Conservation (phyloP, 805 yeast genomes). For the Ogataea methylovora region DNA sequence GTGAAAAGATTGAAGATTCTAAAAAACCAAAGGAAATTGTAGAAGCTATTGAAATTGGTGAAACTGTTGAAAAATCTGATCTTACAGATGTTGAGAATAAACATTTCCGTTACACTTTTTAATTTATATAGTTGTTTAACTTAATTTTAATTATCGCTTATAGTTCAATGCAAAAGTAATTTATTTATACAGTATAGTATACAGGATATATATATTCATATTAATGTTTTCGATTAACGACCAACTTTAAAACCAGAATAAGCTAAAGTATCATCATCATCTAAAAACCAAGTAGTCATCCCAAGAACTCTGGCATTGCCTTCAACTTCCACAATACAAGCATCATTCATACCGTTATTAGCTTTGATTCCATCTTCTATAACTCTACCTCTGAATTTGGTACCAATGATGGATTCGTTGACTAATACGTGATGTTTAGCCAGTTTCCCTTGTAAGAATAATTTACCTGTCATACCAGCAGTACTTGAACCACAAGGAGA, state of each 20-base stretch:
- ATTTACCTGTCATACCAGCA: slow-evolving; percentile 17
- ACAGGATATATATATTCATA: background rate
- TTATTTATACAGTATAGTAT: too few relatives aligned
- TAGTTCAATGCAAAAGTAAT: too few relatives aligned
- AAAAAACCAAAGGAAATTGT: background rate
- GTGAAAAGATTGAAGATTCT: background rate
- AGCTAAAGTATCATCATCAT: slow-evolving; percentile 14
- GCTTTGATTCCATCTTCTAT: slow-evolving; percentile 11
- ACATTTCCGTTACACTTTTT: slow-evolving; percentile 3
- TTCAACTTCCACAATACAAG: slow-evolving; percentile 17
- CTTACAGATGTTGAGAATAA: slow-evolving; percentile 3
- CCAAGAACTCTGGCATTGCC: slow-evolving; percentile 19
- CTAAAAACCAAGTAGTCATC: slow-evolving; percentile 14
- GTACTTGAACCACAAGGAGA: slow-evolving; percentile 24
- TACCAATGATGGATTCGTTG: slow-evolving; percentile 20
- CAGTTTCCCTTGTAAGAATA: slow-evolving; percentile 10
- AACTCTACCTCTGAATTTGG: slow-evolving; percentile 13
- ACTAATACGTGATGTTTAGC: slow-evolving; percentile 4
- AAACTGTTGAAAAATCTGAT: slow-evolving; percentile 4
- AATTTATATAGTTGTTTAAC: background rate
- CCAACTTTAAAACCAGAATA: slow-evolving; percentile 13
- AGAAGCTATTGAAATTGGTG: slow-evolving; percentile 2
- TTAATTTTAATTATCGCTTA: background rate
- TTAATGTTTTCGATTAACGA: slow-evolving; percentile 5
- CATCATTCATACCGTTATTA: slow-evolving; percentile 10